Evolutionary conservation across 2,329 filamentous ascomycete genomes (phyloP).

Genomic region (Fusarium equiseti): DNA sequence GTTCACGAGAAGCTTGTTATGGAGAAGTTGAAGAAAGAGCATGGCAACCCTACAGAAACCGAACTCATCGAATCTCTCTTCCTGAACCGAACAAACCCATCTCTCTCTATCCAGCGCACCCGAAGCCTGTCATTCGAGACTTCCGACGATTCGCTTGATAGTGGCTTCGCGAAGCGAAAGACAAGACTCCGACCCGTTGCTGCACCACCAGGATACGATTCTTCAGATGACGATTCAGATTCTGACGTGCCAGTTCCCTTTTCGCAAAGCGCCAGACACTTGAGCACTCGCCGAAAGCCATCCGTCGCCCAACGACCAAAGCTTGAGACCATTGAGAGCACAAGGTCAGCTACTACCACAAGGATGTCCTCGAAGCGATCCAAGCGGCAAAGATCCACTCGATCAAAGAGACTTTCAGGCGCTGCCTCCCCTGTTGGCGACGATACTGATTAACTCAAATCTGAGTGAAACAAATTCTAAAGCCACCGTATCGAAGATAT

Average conservation of each 20-base stretch:
- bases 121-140: slow-evolving; percentile 56
- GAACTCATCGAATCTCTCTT: slow-evolving; percentile 60
- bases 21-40: slow-evolving; percentile 59
- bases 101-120: slow-evolving; percentile 51
- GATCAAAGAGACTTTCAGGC: slow-evolving; percentile 48
- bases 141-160: slow-evolving; percentile 52
- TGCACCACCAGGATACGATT: slow-evolving; percentile 49
- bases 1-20: slow-evolving; percentile 61
- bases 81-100: slow-evolving; percentile 49
- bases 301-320: slow-evolving; percentile 57
- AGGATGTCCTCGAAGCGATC: slow-evolving; percentile 48
- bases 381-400: slow-evolving; percentile 49
- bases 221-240: slow-evolving; percentile 53
- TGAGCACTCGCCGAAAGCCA: slow-evolving; percentile 42
- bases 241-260: slow-evolving; percentile 42
- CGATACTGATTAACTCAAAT: slow-evolving; percentile 50
- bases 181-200: slow-evolving; percentile 48
- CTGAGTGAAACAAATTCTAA: slow-evolving; percentile 23
- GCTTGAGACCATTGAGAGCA: slow-evolving; percentile 62
- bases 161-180: slow-evolving; percentile 46
- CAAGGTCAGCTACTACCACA: slow-evolving; percentile 50
- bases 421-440: slow-evolving; percentile 55
- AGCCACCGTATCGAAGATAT: slow-evolving; percentile 23
- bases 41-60: slow-evolving; percentile 56
- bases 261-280: slow-evolving; percentile 41